Evolutionary conservation across 2,329 filamentous ascomycete species (phyloP).

Genomic region (Aspergillus luchuensis): DNA sequence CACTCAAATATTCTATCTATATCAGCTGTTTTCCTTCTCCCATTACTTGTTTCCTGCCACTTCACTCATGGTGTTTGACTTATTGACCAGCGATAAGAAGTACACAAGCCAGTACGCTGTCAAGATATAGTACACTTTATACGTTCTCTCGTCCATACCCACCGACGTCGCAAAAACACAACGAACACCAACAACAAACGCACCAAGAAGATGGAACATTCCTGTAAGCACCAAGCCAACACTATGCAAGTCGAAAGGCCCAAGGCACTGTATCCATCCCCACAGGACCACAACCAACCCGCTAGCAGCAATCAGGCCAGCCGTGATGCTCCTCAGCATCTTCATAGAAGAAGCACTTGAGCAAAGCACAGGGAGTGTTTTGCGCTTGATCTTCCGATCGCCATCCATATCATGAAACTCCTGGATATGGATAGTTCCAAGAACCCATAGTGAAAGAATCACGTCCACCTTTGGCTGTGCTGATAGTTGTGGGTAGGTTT

Average conservation of each 20-base stretch:
- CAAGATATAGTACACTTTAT: neutral
- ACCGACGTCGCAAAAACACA: neutral
- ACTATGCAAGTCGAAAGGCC: neutral
- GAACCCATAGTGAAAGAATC: slow-evolving; percentile 4
- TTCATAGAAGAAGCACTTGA: neutral
- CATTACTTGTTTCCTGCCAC: neutral
- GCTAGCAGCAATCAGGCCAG: neutral
- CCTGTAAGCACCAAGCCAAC: neutral
- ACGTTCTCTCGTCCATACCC: slow-evolving; percentile 1
- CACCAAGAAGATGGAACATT: neutral
- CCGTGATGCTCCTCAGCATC: neutral
- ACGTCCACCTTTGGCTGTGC: neutral
- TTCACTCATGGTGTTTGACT: neutral
- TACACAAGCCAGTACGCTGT: neutral
- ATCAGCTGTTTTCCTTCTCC: neutral
- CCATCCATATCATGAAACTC: slow-evolving; percentile 19
- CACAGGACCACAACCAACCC: neutral
- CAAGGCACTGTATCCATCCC: neutral
- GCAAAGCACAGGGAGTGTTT: slow-evolving; percentile 11
- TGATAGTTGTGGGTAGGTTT: slow-evolving; percentile 1
- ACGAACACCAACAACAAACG: neutral
- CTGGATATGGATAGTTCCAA: slow-evolving; percentile 13
- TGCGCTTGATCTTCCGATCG: slow-evolving; percentile 2
- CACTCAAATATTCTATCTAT: too few species aligned
- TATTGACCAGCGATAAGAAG: neutral